These are phyloP conservation scores for Colletotrichum horii DNA, from an alignment of 2,329 filamentous ascomycete genomes.

Conservation along the genomic window DNA sequence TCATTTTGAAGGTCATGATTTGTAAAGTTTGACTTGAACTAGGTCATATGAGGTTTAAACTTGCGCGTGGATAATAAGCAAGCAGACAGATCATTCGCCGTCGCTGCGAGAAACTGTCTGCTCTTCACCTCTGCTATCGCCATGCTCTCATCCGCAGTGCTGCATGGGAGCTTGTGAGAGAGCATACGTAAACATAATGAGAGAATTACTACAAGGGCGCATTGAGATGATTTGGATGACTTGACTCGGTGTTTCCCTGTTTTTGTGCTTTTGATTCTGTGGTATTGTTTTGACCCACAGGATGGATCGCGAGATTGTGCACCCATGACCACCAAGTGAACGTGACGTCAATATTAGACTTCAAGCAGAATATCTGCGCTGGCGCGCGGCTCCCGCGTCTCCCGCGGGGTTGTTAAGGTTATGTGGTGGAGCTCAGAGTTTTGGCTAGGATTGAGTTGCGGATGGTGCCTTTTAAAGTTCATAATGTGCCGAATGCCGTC, in stretches of 20 bases:
- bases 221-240: not conserved
- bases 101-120: no score
- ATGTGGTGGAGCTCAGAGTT: not conserved
- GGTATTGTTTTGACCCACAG: not conserved
- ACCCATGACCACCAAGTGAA: not conserved
- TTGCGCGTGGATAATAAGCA: no score
- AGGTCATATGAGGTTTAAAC: no score
- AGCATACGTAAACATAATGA: fast-evolving
- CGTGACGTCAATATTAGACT: not conserved
- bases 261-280: not conserved
- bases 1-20: not conserved
- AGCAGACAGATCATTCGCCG: no score
- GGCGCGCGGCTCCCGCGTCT: not conserved
- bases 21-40: no score
- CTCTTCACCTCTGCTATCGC: not conserved
- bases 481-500: not conserved
- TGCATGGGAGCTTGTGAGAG: fast-evolving
- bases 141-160: not conserved
- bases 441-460: not conserved
- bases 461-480: not conserved
- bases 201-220: fast-evolving
- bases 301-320: not conserved
- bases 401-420: not conserved
- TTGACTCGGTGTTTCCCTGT: not conserved
- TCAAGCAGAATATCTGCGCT: not conserved